Evolutionary conservation across 202 grass and related monocot genomes (phyloP), one percentile per base, ranked within the genome.

Genomic region (Panicum hallii): DNA sequence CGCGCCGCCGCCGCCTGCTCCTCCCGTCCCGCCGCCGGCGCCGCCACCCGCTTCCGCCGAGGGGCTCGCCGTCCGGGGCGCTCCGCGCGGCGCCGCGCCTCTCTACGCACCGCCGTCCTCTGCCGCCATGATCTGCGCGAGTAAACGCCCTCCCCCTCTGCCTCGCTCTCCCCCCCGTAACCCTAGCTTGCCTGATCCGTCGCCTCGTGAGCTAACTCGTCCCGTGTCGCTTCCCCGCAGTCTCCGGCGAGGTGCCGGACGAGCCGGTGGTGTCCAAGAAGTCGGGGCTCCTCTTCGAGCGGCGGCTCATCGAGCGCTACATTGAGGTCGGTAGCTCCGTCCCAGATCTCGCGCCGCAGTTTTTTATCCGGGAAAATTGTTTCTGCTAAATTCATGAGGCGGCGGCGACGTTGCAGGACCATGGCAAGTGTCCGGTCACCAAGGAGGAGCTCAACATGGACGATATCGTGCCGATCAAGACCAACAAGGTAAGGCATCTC

Each of bases 231-330:
- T 82, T 87, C 49, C 71, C 73, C 23, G 53, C 14, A 99, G 97
- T 99, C 66, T 99, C 97, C 69, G 97, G 97, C 52, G 97, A 99
- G 86, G 93, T 91, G 81, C 93, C 97, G 82, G 93, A 94, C 79
- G 97, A 99, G 81, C 97, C 97, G 40, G 93, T 99, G 42, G 87
- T 99, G 28, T 97, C 92, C 15, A 99, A 97, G 92, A 99, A 95
- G 84, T 99, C 97, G 6, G 97, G 97, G 6, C 93, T 89, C 20
- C 84, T 99, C 68, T 99, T 90, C 79, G 97, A 99, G 86, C 86
- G 93, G 67, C 91, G 97, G 46, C 85, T 99, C 64, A 83, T 99
- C 82, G 97, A 99, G 83, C 90, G 92, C 65, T 91, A 93, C 79
- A 85, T 97, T 70, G 90, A 90, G 90, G 94, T 97, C 75, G 11